Evolutionary conservation across 345 rosid genomes (phyloP), one percentile per base, ranked within the genome.

Genomic region (Populus euphratica): DNA sequence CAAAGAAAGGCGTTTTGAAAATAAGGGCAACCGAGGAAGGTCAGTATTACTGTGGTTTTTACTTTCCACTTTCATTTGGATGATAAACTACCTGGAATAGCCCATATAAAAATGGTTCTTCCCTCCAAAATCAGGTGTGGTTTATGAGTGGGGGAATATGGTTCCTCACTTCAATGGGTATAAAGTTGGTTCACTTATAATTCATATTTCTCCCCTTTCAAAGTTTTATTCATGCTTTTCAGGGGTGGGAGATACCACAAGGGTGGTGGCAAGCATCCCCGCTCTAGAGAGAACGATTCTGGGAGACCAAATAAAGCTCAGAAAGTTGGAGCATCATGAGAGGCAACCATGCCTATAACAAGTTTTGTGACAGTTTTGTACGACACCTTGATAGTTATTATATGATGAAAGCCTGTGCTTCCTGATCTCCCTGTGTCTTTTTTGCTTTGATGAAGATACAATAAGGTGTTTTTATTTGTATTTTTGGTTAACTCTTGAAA

Each of bases 231-330:
- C 36, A 27, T 69, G 29, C 41, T 79, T 79, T 47, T 59, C 87
- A 92, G 98, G 84, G 96, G 96, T 86, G 98, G 94, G 77, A 93
- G 69, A 83, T 43, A 81, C 73, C 63, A 64, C n/a, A 84, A 84
- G 77, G 96, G 98, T 14, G 66, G 76, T 17, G 93, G 99, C 59
- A 93, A 89, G 68, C 91, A 88, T 18, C 69, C 78, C 49, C 90
- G 93, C 21, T 77, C 83, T 20, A 86, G 94, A 72, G 92, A 86
- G 25, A 84, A 87, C 2, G 80, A 89, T 83, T 86, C 87, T 0
- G 84, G 70, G 80, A 93, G 94, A 69, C 87, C 88, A 29, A 87
- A 87, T 78, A 96, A 96, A 88, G 79, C 86, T 78, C 94, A 79
- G 76, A 93, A 88, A 85, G 79, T 79, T 68, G 80, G 68, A 63